Conservation (phyloP, 805 yeast genomes). For the Candida silvicultrix region DNA sequence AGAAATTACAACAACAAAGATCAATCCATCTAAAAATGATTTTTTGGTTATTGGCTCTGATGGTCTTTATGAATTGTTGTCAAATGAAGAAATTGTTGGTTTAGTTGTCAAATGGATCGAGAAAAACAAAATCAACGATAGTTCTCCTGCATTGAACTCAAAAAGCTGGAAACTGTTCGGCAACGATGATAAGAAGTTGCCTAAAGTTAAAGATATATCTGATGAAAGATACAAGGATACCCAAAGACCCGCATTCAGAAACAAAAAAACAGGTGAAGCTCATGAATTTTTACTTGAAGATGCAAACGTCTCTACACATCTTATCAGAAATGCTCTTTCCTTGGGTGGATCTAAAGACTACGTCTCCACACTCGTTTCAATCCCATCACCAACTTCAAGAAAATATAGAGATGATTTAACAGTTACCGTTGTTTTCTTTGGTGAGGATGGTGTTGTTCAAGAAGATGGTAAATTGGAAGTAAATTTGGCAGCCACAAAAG, state of each 20-base stretch:
- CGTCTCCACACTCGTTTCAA: conserved; percentile 79
- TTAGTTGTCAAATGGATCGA: conserved; percentile 93
- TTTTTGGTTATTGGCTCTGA: conserved; percentile 92
- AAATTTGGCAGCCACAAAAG: conserved; percentile 51
- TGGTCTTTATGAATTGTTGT: conserved; percentile 86
- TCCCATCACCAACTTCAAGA: conserved; percentile 88
- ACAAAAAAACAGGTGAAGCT: conserved; percentile 27
- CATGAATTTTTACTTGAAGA: conserved; percentile 63
- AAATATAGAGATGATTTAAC: conserved; percentile 93
- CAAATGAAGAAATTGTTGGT: conserved; percentile 89
- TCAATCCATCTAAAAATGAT: conserved; percentile 66
- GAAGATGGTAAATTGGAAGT: conserved; percentile 47
- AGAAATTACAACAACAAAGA: conserved; percentile 74
- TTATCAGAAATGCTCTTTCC: conserved; percentile 86
- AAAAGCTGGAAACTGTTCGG: conserved; percentile 15
- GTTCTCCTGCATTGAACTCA: conserved; percentile 10
- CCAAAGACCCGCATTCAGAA: conserved; percentile 71
- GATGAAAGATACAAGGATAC: conserved; percentile 47
- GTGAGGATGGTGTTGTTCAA: conserved; percentile 36
- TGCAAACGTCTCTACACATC: conserved; percentile 84
- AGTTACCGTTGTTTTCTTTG: conserved; percentile 92
- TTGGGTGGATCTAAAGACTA: conserved; percentile 87
- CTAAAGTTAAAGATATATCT: conserved; percentile 58
- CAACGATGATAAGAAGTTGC: conserved; percentile 40
- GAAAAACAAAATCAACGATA: conserved; percentile 42